Base-by-base conservation (phyloP, 2,329 filamentous ascomycete species). In the Cytospora leucostoma region DNA sequence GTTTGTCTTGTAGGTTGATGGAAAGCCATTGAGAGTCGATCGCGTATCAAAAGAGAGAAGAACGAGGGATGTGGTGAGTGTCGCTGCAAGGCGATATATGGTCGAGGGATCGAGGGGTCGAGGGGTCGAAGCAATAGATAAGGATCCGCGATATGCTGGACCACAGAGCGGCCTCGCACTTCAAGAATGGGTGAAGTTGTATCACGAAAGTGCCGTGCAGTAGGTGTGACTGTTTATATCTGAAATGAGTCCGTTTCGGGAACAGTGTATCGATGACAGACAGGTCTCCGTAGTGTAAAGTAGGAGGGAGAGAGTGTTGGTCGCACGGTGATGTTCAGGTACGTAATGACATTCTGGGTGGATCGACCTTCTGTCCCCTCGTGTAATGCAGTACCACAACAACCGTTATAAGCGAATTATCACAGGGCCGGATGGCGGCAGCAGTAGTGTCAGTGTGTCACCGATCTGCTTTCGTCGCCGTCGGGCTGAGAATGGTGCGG, bases 1-100 rank as follows among this genome's bases (percentile, higher is more conserved):
- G 79, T 73, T 69, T 83, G 82, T 64, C 82, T 79, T 44, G 84
- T 82, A 53, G 84, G 80, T 70, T 87, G 85, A 66, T 85, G 85
- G 69, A 88, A 87, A 53, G 84, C 84, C 84, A 87, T 87, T 56
- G 47, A 71, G 38, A 32, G 1, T 47, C 17, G 8, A 12, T n/a
- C 8, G 17, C 3, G 44, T 19, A 32, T 19, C 37, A 38, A n/a
- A 61, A 27, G 21, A 55, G 37, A 3, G 15, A 21, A 11, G 32
- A 13, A 27, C 19, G 40, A 55, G 27, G 27, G 8, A 7, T 27
- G 33, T 21, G 37, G 27, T 13, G 21, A 52, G 27, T 13, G 21
- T 47, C 35, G 37, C 59, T 32, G 47, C 13, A 32, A 27, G 40
- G 52, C 40, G 56, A 7, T 58, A 12, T 60, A 38, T n/a, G 33